Evolutionary conservation across 2,329 filamentous ascomycete species (phyloP), one percentile per base, ranked within the genome.

Genomic region (Colletotrichum sp.): DNA sequence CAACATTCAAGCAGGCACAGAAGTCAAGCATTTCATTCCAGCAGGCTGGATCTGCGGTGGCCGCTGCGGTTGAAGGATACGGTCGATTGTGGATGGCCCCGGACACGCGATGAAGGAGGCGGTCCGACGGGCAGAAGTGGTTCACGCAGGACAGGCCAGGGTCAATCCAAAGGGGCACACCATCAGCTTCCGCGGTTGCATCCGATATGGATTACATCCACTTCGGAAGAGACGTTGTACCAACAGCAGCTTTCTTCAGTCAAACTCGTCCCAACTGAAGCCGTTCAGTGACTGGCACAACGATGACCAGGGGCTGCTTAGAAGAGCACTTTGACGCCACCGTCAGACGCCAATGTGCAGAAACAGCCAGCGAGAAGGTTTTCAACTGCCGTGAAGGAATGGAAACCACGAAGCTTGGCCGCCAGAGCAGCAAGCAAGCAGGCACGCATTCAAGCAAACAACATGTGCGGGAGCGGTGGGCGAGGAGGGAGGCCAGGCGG

Each of bases 221-320:
- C 74, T 69, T 52, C 65, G 70, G 74, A 74, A 74, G 74, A 69
- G 59, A 76, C 74, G 70, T 76, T 66, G 74, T 65, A 76, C 74
- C 74, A 76, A 76, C 74, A 66, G 24, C 59, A 74, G 49, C 44
- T 66, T 69, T 74, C 70, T 68, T 74, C 70, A 66, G 59, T 69
- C 64, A 26, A 60, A 44, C 59, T 16, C 34, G 57, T 18, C n/a
- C 64, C 39, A 64, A n/a, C 10, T 16, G n/a, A 24, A 24, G 26
- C 26, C 49, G 24, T 21, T 55, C 21, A 21, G 12, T 26, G 64
- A 26, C 57, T 13, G 34, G 57, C 32, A 70, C 28, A 6, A 30
- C 39, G n/a, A 62, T n/a, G 34, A 36, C 36, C 18, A 12, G 24
- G 34, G 21, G n/a, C 34, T 64, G 49, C 66, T 57, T 34, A 57